Base-by-base conservation (phyloP, 2,329 filamentous ascomycete species). In the Aspergillus sojae region DNA sequence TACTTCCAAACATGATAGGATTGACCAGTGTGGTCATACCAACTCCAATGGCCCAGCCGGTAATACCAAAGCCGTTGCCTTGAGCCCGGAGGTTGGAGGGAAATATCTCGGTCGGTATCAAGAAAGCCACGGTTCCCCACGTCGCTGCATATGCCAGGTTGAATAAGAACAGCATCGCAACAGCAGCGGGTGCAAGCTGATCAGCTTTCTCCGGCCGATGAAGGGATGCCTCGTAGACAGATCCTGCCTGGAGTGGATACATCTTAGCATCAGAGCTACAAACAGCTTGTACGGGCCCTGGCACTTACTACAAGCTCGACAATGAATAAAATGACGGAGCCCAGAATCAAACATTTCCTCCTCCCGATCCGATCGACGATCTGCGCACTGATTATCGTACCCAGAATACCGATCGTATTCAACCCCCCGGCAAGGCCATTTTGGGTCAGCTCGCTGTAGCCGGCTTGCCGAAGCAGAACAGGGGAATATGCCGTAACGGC, bases 41-140 rank as follows among this genome's bases (percentile, higher is more conserved):
- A 11, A 84, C 82, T 39, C 85, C 86, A 62, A 86, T 80, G 21
- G 86, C 85, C 85, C 86, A 88, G 1, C 85, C 85, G 1, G 84
- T 83, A 62, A 88, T 86, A 21, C 83, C 83, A 66, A 88, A 86
- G 10, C 84, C 84, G 69, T 87, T 85, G 7, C 85, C 86, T 70
- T 87, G 83, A n/a, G 85, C 84, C 26, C 86, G 80, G 58, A 87
- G 80, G 50, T 85, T 82, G n/a, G 80, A 83, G 1, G 85, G 81
- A 74, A 85, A 88, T 62, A 88, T 86, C 71, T 88, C 85, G 0
- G 85, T 86, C 0, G 82, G 83, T 4, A 84, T 70, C 5, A 85
- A 72, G 66, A 83, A 85, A 2, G 82, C 82, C 7, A 83, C 84
- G 0, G 83, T 81, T 2, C 83, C 83, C 72, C 84, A 85, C 41